Evolutionary conservation across 257 asterid genomes (phyloP).

Genomic region (Fraxinus excelsior): DNA sequence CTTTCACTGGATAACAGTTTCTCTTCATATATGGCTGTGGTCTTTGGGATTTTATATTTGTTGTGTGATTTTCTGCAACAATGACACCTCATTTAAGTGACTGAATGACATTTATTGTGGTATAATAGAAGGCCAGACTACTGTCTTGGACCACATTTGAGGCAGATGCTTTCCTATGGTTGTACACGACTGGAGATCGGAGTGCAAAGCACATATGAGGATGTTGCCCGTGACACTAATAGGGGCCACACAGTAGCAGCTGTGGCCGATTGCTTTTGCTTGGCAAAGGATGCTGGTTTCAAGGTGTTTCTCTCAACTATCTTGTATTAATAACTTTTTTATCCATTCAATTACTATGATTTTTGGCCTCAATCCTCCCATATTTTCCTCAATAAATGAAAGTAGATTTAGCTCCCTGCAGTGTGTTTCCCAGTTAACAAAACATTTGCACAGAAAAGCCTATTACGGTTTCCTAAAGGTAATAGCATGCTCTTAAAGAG

Average conservation of each 20-base stretch:
- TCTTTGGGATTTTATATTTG: not conserved
- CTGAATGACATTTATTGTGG: conserved; percentile 29
- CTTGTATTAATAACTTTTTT: conserved; percentile 1
- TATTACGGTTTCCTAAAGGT: not conserved
- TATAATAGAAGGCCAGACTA: conserved; percentile 88
- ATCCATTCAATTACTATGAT: conserved; percentile 2
- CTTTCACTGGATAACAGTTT: not conserved
- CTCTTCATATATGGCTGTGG: not conserved
- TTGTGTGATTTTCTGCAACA: not conserved
- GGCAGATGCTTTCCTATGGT: conserved; percentile 98
- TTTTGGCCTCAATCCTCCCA: not conserved
- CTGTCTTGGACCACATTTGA: conserved; percentile 97
- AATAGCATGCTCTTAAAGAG: not conserved
- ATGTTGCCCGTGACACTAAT: conserved; percentile 98
- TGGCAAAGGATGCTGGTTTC: conserved; percentile 99
- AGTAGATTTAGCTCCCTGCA: not conserved
- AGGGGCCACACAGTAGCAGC: conserved; percentile 99
- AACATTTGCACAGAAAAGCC: not conserved
- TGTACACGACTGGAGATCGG: conserved; percentile 98
- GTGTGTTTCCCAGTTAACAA: not conserved
- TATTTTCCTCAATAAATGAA: not conserved
- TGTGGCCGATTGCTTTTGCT: conserved; percentile 98
- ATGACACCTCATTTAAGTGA: conserved; percentile 5
- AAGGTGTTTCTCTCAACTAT: conserved; percentile 55
- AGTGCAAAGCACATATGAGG: conserved; percentile 98